Base-by-base conservation (phyloP, 805 yeast species). In the Wickerhamiella nectarea region DNA sequence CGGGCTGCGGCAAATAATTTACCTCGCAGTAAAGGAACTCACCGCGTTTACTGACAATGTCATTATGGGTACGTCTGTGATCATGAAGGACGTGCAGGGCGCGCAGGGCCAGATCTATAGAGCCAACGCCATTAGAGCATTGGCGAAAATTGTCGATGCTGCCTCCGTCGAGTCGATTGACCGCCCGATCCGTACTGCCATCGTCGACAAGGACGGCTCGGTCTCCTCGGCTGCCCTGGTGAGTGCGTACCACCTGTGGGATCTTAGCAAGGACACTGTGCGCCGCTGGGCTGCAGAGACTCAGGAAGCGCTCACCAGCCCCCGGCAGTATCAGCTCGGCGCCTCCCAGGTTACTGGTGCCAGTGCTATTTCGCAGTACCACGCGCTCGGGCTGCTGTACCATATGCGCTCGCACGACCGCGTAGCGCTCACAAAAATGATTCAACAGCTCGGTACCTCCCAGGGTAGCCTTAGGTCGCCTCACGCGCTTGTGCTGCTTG, bases 1-100 rank as follows among this genome's bases (percentile, higher is more conserved):
- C 14, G 73, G 74, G 33, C 72, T 91, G 59, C 80, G 98, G 63
- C 98, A 91, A 66, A 74, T 83, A 67, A 94, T 89, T 14, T 91
- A 89, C 58, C 69, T 91, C 60, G 89, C 95, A 12, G 86, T 89
- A 63, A 91, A 91, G 67, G 96, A 89, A 62, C 72, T 91, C 50
- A 75, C 89, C 40, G 65, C 78, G 15, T 74, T 80, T 50, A 84
- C 95, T 17, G 83, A 84, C 53, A 96, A 91, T 63, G 85, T 86
- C 46, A 73, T 91, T 62, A 91, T 91, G 97, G 96, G 89, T 21
- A 91, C 98, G 21, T 84, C 95, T 2, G 86, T 95, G 21, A 87
- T 91, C 58, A 91, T 91, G 96, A 87, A 87, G 65, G 98, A 91
- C 65, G 84, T 91, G 44, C 96, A 93, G 65, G 79, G 78, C 52